Evolutionary conservation across 2,329 filamentous ascomycete species (phyloP), one percentile per base, ranked within the genome.

Genomic region (Pseudogymnoascus sp.): DNA sequence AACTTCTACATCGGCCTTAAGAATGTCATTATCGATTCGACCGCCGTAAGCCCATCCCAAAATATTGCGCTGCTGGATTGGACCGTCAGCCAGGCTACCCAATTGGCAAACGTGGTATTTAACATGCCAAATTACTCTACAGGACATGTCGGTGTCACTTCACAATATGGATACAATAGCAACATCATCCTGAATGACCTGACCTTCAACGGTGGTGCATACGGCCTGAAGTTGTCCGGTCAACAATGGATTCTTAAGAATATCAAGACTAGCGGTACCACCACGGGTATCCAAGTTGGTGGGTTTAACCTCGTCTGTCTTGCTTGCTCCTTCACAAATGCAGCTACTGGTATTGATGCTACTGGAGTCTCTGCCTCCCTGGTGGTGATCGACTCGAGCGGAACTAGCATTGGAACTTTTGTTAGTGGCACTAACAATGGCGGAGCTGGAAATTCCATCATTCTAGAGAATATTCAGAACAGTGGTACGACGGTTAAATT

Each of bases 221-320:
- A 84, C 63, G 85, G 85, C 53, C 82, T 80, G 56, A 83, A 83
- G 70, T 74, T 85, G 63, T 85, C 85, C 40, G 86, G 81, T 65
- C 86, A 89, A 75, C 87, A 89, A 70, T 85, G 81, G 67, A 86
- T 83, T 0, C 81, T 80, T 64, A 78, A 79, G 7, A 82, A 83
- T 66, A 67, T 87, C 31, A 34, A 34, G 31, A 34, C 31, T 34
- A 34, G 3, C 8, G 31, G 31, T 34, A 34, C 31, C 31, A 34
- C 31, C 31, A 34, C 31, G 31, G 31, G 31, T 34, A 34, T 34
- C 31, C 31, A 34, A 34, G 31, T 11, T 34, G 10, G 31, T 34
- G 31, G 31, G 31, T 34, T 34, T 7, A 34, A 34, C 11, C 6
- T 34, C 7, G 31, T 34, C 31, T 34, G 31, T 10, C 31, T 34